Evolutionary conservation across 2,329 filamentous ascomycete species (phyloP).

Genomic region (Fusarium sp.): DNA sequence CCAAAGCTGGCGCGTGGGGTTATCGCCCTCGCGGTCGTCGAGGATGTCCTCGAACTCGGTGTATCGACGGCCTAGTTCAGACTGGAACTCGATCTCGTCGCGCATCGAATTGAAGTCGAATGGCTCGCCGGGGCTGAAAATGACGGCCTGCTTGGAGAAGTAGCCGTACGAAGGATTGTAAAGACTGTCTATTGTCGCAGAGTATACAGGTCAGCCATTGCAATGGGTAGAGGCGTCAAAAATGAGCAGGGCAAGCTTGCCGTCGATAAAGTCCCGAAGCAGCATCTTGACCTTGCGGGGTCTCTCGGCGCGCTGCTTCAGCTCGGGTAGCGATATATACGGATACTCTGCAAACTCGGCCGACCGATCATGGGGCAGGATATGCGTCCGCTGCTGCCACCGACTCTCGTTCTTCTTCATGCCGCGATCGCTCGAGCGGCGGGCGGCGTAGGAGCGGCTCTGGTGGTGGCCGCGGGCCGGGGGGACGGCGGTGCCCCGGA

Average conservation of each 20-base stretch:
- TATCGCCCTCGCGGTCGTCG: conserved; percentile 77
- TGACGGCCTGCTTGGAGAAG: conserved; percentile 96
- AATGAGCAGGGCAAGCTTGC: conserved; percentile 60
- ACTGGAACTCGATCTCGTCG: conserved; percentile 90
- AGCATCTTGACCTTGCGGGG: conserved; percentile 96
- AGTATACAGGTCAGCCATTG: conserved; percentile 38
- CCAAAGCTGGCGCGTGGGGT: conserved; percentile 91
- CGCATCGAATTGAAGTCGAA: conserved; percentile 88
- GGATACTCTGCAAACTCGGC: conserved; percentile 89
- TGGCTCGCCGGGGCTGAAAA: conserved; percentile 92
- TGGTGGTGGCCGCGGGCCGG: conserved; percentile 35
- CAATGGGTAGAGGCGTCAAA: not conserved
- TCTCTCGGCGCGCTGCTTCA: conserved; percentile 81
- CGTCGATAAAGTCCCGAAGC: conserved; percentile 97
- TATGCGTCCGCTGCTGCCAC: conserved; percentile 88
- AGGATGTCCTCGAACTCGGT: conserved; percentile 91
- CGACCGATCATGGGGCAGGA: conserved; percentile 82
- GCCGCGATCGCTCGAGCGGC: conserved; percentile 56
- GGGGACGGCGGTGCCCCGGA: conserved; percentile 21
- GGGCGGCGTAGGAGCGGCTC: conserved; percentile 49
- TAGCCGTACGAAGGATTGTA: conserved; percentile 97
- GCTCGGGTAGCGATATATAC: conserved; percentile 84
- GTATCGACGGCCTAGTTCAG: conserved; percentile 83
- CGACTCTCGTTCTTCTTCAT: conserved; percentile 73
- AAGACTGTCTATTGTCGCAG: conserved; percentile 77